Conservation (phyloP, 2,329 filamentous ascomycete species). For the Penicillium occitanis region DNA sequence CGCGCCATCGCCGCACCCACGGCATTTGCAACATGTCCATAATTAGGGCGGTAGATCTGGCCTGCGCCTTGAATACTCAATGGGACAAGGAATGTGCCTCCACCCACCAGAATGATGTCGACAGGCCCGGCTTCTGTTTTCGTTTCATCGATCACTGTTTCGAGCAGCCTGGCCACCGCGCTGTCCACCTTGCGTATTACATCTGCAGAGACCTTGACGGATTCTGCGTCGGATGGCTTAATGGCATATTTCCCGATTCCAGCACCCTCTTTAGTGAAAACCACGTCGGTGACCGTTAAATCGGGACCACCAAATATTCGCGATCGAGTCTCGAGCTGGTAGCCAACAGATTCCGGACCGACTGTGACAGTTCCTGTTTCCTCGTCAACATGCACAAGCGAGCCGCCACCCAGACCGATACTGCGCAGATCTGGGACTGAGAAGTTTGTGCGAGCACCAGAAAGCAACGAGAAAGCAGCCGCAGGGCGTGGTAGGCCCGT, state of each 20-base stretch:
- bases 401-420: conserved; percentile 59
- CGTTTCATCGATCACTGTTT: conserved; percentile 55
- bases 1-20: conserved; percentile 57
- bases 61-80: no score
- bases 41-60: no score
- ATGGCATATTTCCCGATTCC: no score
- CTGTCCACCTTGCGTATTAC: background rate
- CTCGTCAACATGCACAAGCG: conserved; percentile 38
- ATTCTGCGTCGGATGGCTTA: background rate
- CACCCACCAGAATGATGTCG: conserved; percentile 56
- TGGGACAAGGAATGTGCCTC: conserved; percentile 54
- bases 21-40: conserved; percentile 57
- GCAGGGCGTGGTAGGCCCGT: conserved; percentile 62
- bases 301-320: conserved; percentile 55
- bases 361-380: conserved; percentile 40
- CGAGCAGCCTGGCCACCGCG: conserved; percentile 24
- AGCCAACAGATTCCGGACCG: conserved; percentile 59
- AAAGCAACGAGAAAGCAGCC: conserved; percentile 58
- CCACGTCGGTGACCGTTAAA: conserved; percentile 54
- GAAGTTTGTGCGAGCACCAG: conserved; percentile 60
- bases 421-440: conserved; percentile 58
- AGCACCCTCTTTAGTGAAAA: conserved; percentile 26
- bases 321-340: conserved; percentile 51
- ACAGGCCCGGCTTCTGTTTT: conserved; percentile 55
- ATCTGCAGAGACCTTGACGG: conserved; percentile 22